These are phyloP conservation scores for Pleurotus giganteus DNA, from an alignment of 768 basidiomycete genomes.

Conservation along the genomic window DNA sequence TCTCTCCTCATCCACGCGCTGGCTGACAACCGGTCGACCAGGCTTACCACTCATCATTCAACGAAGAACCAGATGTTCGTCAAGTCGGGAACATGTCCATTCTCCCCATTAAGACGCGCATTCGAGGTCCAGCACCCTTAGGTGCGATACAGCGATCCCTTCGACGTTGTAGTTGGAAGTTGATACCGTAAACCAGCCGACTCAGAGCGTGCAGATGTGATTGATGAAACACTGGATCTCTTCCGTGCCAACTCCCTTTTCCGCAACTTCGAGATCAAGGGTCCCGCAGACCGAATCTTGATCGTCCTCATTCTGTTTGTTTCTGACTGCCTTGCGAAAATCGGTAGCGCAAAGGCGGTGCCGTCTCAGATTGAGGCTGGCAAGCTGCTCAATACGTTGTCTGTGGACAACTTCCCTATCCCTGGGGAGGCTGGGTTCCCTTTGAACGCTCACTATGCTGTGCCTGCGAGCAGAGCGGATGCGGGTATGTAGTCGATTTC, in stretches of 20 bases:
- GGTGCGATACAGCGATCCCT: conserved; percentile 39
- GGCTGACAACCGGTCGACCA: conserved; percentile 27
- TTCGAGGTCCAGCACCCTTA: conserved; percentile 88
- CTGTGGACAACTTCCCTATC: conserved; percentile 90
- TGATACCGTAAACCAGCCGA: conserved; percentile 56
- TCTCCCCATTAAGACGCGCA: conserved; percentile 86
- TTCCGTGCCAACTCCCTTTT: conserved; percentile 99
- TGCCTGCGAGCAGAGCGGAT: conserved; percentile 73
- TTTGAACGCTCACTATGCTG: conserved; percentile 87
- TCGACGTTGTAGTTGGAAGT: conserved; percentile 11
- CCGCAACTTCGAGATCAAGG: conserved; percentile 99
- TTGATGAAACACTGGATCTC: conserved; percentile 94
- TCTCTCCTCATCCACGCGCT: conserved; percentile 16
- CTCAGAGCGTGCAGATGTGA: conserved; percentile 76
- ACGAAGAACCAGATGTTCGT: conserved; percentile 77
- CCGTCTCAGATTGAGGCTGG: conserved; percentile 81
- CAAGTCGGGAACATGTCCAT: conserved; percentile 89
- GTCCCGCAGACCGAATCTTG: conserved; percentile 91
- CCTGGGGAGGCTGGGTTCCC: conserved; percentile 97
- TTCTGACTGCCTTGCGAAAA: conserved; percentile 93
- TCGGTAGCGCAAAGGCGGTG: conserved; percentile 67
- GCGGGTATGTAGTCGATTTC: conserved; percentile 69
- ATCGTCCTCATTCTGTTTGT: conserved; percentile 98
- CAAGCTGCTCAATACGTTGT: conserved; percentile 86
- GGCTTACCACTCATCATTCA: conserved; percentile 97